Evolutionary conservation across 108 stramenopile genomes (phyloP).

Genomic region (Fistulifera solaris): DNA sequence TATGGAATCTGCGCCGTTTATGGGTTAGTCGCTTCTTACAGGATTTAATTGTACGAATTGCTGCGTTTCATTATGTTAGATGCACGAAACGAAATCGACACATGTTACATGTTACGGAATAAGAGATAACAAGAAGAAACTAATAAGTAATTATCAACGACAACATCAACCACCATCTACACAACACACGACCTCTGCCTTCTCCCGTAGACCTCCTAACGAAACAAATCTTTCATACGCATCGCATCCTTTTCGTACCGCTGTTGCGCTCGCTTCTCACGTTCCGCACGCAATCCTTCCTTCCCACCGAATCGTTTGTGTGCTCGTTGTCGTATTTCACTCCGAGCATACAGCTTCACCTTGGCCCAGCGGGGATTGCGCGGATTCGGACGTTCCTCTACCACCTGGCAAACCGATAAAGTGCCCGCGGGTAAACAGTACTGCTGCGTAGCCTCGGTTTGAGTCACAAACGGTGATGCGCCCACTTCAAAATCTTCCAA

Average conservation of each 20-base stretch:
- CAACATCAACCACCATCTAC: too few relatives aligned
- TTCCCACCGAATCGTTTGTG: constrained; percentile 62
- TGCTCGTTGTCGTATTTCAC: constrained; percentile 58
- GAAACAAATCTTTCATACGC: not conserved
- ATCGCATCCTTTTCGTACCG: constrained; percentile 31
- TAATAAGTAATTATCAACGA: too few relatives aligned
- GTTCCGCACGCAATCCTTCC: constrained; percentile 51
- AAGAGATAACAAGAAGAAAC: too few relatives aligned
- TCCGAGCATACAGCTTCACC: constrained; percentile 66
- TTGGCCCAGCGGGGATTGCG: constrained; percentile 45
- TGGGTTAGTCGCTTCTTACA: too few relatives aligned
- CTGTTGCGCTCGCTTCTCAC: constrained; percentile 50
- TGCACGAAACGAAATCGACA: too few relatives aligned
- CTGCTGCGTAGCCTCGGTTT: constrained; percentile 55
- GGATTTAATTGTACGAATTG: too few relatives aligned
- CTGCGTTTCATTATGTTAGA: too few relatives aligned
- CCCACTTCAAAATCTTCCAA: constrained; percentile 40
- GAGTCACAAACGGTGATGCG: constrained; percentile 53
- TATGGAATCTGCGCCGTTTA: constrained; percentile 38
- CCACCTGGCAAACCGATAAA: constrained; percentile 56
- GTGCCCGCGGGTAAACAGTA: constrained; percentile 79
- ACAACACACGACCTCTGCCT: too few relatives aligned
- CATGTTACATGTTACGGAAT: too few relatives aligned
- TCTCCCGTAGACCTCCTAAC: not conserved
- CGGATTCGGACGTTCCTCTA: constrained; percentile 59